Base-by-base conservation (phyloP, 2,329 filamentous ascomycete genomes). In the Lomentospora prolificans region DNA sequence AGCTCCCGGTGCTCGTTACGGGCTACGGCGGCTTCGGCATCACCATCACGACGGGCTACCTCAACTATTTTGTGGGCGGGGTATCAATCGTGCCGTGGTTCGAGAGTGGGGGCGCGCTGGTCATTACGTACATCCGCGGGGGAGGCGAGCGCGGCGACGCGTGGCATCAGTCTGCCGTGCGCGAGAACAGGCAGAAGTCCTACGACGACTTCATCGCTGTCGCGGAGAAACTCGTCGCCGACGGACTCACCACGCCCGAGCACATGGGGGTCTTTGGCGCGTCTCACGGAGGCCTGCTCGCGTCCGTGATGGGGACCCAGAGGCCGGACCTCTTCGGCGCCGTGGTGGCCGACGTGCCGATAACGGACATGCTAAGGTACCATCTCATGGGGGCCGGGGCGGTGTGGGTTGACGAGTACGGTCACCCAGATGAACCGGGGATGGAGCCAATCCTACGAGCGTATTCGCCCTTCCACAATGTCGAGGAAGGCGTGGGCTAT, bases 391-490 rank as follows among this genome's bases (percentile, higher is more conserved):
- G 51, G 9, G 25, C 39, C 19, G 51, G 51, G 9, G 51, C 30
- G 19, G 51, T 39, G 17, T 53, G 51, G 51, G 39, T 41, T 10
- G 6, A 53, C 30, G 51, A 53, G 33, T 53, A 53, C 51, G 51
- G 51, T 12, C 31, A 53, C 31, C 51, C 51, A 2, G 22, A 22
- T 8, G 51, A 53, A 5, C 31, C 51, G n/a, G 51, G 14, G 27
- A 53, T 53, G 51, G 51, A 33, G 12, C 12, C 33, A 12, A 28
- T 53, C 7, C 31, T 53, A 6, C 30, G 31, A 10, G 33, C 51
- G 31, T 53, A 53, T 39, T 53, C 51, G 31, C 51, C 51, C 19
- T 41, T 53, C 30, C 51, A 53, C 31, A 53, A 53, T 17, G 31
- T 53, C 5, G 4, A 6, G 8, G 17, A 41, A 22, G 51, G 51